phyloP scores from a whole-genome alignment of 371 early-diverging fungal species.

The Ordospora colligata region DNA sequence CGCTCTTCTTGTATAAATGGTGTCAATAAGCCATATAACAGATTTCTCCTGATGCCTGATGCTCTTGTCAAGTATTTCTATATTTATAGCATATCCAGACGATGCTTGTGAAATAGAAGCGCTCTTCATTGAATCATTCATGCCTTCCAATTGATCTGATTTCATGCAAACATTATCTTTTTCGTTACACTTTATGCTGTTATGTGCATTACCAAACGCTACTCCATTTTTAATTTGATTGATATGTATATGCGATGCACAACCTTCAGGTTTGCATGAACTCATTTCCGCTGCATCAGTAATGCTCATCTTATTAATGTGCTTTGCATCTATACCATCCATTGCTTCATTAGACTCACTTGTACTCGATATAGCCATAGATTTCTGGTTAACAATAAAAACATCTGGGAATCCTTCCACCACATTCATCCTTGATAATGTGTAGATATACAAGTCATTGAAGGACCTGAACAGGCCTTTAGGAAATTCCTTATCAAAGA shows the following conservation, averaged over 20 bases:
- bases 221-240: too few relatives aligned
- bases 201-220: not conserved
- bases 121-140: not conserved
- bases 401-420: slow-evolving; percentile 1
- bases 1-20: slow-evolving; percentile 3
- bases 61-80: not conserved
- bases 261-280: not conserved
- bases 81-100: not conserved
- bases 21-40: slow-evolving; percentile 16
- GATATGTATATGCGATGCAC: too few relatives aligned
- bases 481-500: slow-evolving; percentile 19
- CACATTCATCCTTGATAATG: not conserved
- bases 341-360: not conserved
- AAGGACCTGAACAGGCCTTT: not conserved
- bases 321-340: not conserved
- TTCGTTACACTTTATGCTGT: not conserved
- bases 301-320: too few relatives aligned
- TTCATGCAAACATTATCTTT: not conserved
- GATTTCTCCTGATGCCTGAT: not conserved
- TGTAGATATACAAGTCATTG: not conserved
- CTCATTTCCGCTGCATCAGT: not conserved
- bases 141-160: not conserved
- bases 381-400: not conserved
- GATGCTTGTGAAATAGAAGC: not conserved
- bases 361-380: not conserved